A percentile compares a stretch with the other conserved stretches of the same genome.
phyloP scores from a whole-genome alignment of 2,329 filamentous ascomycete species.

The Dactylellina haptotyla region DNA sequence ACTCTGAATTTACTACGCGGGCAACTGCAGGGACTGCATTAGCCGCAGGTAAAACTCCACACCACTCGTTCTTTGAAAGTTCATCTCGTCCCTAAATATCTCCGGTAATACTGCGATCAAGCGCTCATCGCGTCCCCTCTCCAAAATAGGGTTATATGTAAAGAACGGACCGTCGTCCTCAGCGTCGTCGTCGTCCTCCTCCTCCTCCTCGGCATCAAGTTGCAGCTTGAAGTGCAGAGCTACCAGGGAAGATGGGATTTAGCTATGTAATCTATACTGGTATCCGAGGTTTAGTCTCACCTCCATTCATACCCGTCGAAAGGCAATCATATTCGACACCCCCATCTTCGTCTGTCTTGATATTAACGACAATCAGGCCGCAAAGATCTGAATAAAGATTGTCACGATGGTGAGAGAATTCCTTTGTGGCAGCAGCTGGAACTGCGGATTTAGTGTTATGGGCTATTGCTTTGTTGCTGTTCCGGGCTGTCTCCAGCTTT shows the following conservation, averaged over 20 bases:
- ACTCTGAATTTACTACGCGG: too few species aligned
- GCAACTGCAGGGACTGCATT: constrained; percentile 43
- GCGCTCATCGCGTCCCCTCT: constrained; percentile 43
- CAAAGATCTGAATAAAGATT: constrained; percentile 50
- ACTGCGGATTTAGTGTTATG: constrained; percentile 18
- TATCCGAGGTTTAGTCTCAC: constrained; percentile 7
- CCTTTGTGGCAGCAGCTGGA: constrained; percentile 6
- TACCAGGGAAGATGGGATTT: neutral
- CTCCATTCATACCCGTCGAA: constrained; percentile 50
- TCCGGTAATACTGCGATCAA: constrained; percentile 38
- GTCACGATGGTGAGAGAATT: constrained; percentile 51
- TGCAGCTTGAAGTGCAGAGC: constrained; percentile 51
- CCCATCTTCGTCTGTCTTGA: constrained; percentile 50
- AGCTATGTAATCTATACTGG: neutral
- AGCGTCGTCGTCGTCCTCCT: constrained; percentile 30
- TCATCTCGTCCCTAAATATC: constrained; percentile 52
- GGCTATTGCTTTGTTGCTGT: constrained; percentile 26
- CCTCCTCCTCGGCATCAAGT: constrained; percentile 40
- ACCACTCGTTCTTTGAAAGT: constrained; percentile 49
- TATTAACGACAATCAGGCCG: constrained; percentile 45
- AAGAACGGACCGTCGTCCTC: constrained; percentile 47
- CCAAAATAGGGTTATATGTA: constrained; percentile 50
- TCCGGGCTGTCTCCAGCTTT: constrained; percentile 48
- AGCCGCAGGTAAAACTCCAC: constrained; percentile 51
- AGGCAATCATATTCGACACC: constrained; percentile 52